phyloP scores from a whole-genome alignment of 2,329 filamentous ascomycete genomes.

The Fonsecaea multimorphosa region DNA sequence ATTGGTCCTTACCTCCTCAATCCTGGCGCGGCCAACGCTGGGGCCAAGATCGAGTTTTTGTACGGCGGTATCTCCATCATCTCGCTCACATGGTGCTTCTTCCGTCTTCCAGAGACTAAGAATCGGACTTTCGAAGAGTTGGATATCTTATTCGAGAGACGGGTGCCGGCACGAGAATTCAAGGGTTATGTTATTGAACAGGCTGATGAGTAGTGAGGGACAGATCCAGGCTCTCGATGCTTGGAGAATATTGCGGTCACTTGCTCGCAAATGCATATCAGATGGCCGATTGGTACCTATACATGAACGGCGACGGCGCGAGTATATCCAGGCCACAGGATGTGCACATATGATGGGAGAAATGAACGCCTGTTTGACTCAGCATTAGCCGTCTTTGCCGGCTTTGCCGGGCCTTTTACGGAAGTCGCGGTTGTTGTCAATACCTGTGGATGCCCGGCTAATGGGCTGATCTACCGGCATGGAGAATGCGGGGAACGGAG shows the following conservation, averaged over 20 bases:
- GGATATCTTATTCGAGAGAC: conserved; percentile 34
- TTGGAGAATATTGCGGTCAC: background rate
- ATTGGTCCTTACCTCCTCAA: conserved; percentile 46
- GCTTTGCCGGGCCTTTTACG: no score
- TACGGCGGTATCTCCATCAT: conserved; percentile 44
- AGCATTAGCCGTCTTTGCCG: background rate
- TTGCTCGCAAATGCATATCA: background rate
- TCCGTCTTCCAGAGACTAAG: conserved; percentile 43
- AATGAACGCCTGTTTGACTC: background rate
- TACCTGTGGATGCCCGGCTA: background rate
- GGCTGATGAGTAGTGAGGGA: background rate
- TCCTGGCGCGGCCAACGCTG: conserved; percentile 46
- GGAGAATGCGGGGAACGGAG: background rate
- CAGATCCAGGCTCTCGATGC: background rate
- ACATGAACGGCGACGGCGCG: no score
- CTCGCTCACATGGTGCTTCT: conserved; percentile 42
- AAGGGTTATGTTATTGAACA: background rate
- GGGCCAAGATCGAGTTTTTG: conserved; percentile 50
- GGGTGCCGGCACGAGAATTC: conserved; percentile 29
- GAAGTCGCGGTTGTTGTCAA: no score
- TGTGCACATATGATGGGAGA: no score
- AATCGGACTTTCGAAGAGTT: conserved; percentile 44
- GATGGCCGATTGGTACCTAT: background rate
- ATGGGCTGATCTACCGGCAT: conserved; percentile 3
- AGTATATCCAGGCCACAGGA: no score